Percentiles rank a stretch among this genome's conserved stretches.
phyloP scores from a whole-genome alignment of 2,329 filamentous ascomycete genomes.

The Exophiala spinifera region DNA sequence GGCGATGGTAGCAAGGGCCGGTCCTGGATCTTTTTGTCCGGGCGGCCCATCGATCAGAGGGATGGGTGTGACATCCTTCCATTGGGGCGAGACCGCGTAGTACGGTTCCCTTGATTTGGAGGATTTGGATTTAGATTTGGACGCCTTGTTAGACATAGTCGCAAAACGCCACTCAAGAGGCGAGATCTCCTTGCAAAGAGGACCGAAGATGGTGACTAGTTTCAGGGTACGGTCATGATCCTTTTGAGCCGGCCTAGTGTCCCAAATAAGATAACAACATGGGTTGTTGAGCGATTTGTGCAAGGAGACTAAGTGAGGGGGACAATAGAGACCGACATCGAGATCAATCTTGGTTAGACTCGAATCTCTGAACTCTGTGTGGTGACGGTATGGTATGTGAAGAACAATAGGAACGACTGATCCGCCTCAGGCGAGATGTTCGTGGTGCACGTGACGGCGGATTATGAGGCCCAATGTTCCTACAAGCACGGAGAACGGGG shows the following conservation, averaged over 20 bases:
- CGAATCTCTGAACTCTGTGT: neutral
- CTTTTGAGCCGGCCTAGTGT: no score
- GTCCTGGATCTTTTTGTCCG: conserved; percentile 23
- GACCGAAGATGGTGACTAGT: no score
- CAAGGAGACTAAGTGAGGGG: no score
- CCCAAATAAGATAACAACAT: no score
- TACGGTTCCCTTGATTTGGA: conserved; percentile 24
- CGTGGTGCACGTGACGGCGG: neutral
- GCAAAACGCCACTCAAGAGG: neutral
- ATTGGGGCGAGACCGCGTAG: conserved; percentile 68
- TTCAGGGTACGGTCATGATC: no score
- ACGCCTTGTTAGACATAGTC: neutral
- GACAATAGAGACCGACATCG: neutral
- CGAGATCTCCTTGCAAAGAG: neutral
- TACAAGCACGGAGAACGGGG: neutral
- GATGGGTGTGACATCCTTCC: conserved; percentile 81
- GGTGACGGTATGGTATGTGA: conserved; percentile 14
- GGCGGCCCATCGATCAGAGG: conserved; percentile 70
- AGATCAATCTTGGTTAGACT: no score
- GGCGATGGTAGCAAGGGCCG: conserved; percentile 85
- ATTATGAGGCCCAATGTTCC: neutral
- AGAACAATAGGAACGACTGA: conserved; percentile 18
- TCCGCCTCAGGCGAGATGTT: neutral
- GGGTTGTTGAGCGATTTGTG: no score
- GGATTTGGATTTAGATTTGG: conserved; percentile 25